Conservation (phyloP, 176 grass and related monocot genomes). For the sorghum (Sorghum bicolor) region DNA sequence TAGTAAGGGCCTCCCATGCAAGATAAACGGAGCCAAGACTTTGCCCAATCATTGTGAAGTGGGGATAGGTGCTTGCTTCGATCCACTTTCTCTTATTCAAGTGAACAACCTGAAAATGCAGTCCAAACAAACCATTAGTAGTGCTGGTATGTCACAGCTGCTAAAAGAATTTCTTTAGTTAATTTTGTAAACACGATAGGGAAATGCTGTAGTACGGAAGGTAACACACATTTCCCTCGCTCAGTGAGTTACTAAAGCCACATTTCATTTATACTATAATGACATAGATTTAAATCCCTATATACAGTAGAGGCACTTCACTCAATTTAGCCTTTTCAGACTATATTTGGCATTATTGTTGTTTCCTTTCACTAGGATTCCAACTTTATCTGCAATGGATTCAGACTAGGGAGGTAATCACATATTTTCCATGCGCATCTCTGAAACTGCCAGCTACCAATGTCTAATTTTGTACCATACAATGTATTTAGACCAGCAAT, state of each 20-base stretch:
- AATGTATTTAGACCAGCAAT: background rate
- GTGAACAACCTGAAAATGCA: slow-evolving; percentile 70
- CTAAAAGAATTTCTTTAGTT: background rate
- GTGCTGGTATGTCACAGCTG: background rate
- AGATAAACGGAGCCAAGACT: slow-evolving; percentile 90
- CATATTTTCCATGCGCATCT: background rate
- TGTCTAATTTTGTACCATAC: background rate
- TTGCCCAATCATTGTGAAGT: slow-evolving; percentile 97
- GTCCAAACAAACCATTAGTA: background rate
- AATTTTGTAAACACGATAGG: background rate
- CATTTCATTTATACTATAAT: background rate
- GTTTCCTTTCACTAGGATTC: background rate
- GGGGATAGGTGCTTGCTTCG: slow-evolving; percentile 70
- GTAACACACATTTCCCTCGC: background rate
- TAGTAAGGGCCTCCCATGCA: slow-evolving; percentile 81
- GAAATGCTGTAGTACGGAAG: background rate
- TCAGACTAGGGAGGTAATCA: background rate
- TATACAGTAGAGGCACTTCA: background rate
- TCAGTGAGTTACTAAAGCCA: background rate
- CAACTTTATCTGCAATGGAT: background rate
- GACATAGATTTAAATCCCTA: background rate
- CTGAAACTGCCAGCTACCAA: background rate
- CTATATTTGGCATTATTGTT: background rate
- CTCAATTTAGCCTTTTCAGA: background rate
- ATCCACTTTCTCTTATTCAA: slow-evolving; percentile 94